phyloP scores from a whole-genome alignment of 305 asterid species.

The Fraxinus angustifolia region DNA sequence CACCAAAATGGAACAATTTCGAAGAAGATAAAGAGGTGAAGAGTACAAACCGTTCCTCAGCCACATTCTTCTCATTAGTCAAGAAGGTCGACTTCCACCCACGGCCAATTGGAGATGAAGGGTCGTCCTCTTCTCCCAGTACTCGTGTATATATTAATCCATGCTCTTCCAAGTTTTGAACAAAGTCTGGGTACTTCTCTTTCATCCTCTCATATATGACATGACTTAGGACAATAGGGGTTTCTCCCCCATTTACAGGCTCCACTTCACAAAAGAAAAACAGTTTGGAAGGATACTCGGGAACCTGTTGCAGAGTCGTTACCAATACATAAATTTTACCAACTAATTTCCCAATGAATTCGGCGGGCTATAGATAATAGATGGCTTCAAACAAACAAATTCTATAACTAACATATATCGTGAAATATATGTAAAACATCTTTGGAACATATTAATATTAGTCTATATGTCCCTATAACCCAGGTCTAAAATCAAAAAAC shows the following conservation, averaged over 20 bases:
- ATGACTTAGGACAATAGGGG: slow-evolving; percentile 82
- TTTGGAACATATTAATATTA: neutral
- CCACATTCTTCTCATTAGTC: slow-evolving; percentile 63
- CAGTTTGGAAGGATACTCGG: slow-evolving; percentile 71
- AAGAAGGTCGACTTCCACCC: slow-evolving; percentile 89
- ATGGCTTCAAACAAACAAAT: neutral
- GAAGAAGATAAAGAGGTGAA: neutral
- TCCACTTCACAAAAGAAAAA: slow-evolving; percentile 82
- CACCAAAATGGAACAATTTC: neutral
- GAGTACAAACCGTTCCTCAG: slow-evolving; percentile 66
- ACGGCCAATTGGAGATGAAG: slow-evolving; percentile 86
- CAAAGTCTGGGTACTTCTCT: slow-evolving; percentile 68
- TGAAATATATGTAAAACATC: neutral
- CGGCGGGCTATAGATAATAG: neutral
- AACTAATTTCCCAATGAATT: neutral
- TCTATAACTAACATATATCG: neutral
- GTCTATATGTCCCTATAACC: neutral
- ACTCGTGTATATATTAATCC: slow-evolving; percentile 65
- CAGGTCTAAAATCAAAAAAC: neutral
- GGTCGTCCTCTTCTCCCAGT: slow-evolving; percentile 80
- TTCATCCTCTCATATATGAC: slow-evolving; percentile 67
- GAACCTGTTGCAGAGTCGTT: slow-evolving; percentile 43
- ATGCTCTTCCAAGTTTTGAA: slow-evolving; percentile 56
- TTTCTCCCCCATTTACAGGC: slow-evolving; percentile 75
- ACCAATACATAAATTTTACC: neutral